A percentile compares a stretch with the other conserved stretches of the same genome.
phyloP scores from a whole-genome alignment of 1,284 basidiomycete species.

The Trichosporon asahii region DNA sequence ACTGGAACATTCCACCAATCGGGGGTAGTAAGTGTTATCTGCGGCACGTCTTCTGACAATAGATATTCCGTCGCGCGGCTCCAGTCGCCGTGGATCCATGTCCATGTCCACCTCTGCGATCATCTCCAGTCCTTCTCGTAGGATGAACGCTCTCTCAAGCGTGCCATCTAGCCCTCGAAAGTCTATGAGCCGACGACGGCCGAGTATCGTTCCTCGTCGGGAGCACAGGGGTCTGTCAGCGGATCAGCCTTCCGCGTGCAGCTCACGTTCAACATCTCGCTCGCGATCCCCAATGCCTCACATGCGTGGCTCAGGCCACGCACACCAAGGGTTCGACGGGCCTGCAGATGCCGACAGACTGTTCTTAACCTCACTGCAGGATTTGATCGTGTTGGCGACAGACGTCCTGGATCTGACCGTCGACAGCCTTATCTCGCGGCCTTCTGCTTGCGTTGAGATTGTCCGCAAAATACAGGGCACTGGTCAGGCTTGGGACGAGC shows the following conservation, averaged over 20 bases:
- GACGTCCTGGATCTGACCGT: constrained; percentile 89
- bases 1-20: constrained; percentile 22
- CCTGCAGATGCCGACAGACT: constrained; percentile 33
- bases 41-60: too few relatives aligned
- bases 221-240: constrained; percentile 8
- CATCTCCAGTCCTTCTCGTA: constrained; percentile 34
- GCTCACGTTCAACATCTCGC: constrained; percentile 91
- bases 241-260: constrained; percentile 61
- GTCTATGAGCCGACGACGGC: constrained; percentile 34
- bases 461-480: constrained; percentile 87
- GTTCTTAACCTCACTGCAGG: constrained; percentile 85
- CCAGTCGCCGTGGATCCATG: constrained; percentile 42
- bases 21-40: constrained; percentile 11
- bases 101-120: constrained; percentile 29
- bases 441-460: constrained; percentile 78
- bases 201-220: constrained; percentile 41
- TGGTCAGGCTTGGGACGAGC: constrained; percentile 92
- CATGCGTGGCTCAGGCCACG: constrained; percentile 56
- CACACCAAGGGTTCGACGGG: constrained; percentile 21
- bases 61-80: constrained; percentile 34
- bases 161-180: constrained; percentile 34
- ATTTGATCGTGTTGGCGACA: constrained; percentile 89
- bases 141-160: constrained; percentile 33
- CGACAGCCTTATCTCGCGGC: constrained; percentile 74
- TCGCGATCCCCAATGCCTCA: constrained; percentile 85